Conservation (phyloP, 2,329 filamentous ascomycete genomes). For the Herpomyces periplanetae region DNA sequence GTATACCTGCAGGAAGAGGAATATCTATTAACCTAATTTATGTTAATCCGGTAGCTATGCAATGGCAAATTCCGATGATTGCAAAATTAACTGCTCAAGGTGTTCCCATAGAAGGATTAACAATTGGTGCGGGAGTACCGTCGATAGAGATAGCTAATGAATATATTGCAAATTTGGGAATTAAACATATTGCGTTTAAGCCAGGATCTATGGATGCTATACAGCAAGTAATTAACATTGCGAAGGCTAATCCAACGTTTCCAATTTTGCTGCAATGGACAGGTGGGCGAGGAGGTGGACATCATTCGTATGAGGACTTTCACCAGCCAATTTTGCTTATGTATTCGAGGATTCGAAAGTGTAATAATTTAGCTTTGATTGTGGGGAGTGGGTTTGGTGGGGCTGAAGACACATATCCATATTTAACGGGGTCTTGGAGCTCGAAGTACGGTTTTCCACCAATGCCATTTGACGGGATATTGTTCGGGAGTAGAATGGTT, state of each 20-base stretch:
- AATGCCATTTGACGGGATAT: constrained; percentile 72
- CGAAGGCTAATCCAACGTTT: constrained; percentile 68
- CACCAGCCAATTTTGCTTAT: constrained; percentile 63
- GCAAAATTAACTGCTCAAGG: constrained; percentile 42
- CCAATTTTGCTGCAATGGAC: constrained; percentile 86
- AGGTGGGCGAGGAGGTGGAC: constrained; percentile 61
- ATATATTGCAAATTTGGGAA: constrained; percentile 62
- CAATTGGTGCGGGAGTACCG: constrained; percentile 67
- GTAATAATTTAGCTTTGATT: constrained; percentile 51
- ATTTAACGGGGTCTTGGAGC: constrained; percentile 65
- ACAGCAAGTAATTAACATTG: constrained; percentile 60
- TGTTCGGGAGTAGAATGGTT: constrained; percentile 83
- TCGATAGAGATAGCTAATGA: constrained; percentile 73
- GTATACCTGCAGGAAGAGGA: constrained; percentile 45
- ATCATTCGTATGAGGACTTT: constrained; percentile 85
- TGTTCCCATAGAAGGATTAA: constrained; percentile 60
- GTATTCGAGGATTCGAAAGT: constrained; percentile 54
- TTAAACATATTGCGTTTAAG: constrained; percentile 84
- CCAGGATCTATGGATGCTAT: constrained; percentile 61
- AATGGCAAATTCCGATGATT: constrained; percentile 60
- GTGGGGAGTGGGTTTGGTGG: constrained; percentile 74
- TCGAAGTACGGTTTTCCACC: constrained; percentile 45
- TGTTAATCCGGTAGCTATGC: constrained; percentile 56
- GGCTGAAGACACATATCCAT: constrained; percentile 60
- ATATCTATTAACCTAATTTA: constrained; percentile 75